phyloP scores from a whole-genome alignment of 2,329 filamentous ascomycete genomes.

The Calonectria montana region DNA sequence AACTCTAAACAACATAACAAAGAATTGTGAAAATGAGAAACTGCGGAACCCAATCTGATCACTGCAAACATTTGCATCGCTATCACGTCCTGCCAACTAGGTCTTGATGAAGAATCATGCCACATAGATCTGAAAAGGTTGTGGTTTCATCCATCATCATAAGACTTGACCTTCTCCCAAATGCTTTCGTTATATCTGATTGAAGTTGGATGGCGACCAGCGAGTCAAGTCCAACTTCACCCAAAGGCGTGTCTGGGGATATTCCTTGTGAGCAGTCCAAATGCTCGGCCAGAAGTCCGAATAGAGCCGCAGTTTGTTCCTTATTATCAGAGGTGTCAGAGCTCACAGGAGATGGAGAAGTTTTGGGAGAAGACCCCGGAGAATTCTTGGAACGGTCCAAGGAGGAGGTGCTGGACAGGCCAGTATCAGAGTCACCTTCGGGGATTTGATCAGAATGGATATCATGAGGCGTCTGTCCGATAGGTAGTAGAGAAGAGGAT shows the following conservation, averaged over 20 bases:
- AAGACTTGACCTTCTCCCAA: neutral
- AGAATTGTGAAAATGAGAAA: neutral
- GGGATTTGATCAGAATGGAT: neutral
- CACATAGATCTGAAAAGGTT: neutral
- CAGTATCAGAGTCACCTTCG: neutral
- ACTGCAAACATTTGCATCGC: neutral
- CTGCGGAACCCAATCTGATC: neutral
- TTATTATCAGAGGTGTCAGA: neutral
- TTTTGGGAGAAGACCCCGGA: neutral
- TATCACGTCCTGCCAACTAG: neutral
- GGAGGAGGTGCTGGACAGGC: neutral
- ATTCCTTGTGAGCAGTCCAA: neutral
- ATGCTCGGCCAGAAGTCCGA: neutral
- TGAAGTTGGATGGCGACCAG: neutral
- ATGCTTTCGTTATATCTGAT: neutral
- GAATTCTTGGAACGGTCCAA: neutral
- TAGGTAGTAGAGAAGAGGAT: neutral
- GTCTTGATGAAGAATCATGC: neutral
- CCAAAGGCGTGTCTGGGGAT: neutral
- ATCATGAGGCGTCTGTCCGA: neutral
- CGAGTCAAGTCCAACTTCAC: neutral
- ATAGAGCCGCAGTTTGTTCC: neutral
- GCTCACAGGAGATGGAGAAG: neutral
- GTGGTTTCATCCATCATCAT: neutral
- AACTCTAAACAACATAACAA: neutral